These are phyloP conservation scores for Allantophomopsis cytisporea DNA, from an alignment of 2,329 filamentous ascomycete species.

Conservation along the genomic window DNA sequence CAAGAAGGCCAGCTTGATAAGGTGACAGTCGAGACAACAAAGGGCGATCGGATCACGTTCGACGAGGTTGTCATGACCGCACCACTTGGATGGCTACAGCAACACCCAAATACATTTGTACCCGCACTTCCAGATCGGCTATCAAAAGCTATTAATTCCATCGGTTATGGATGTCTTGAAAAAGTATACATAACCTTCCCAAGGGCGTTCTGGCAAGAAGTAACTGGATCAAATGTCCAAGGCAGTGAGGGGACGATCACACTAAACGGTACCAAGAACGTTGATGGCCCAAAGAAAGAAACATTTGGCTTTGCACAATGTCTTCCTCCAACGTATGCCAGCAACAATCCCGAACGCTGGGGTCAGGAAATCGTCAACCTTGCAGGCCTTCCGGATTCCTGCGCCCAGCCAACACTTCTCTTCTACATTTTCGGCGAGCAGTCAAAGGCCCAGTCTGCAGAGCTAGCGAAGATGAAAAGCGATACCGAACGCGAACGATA, in stretches of 20 bases:
- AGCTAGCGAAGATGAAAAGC: slow-evolving; percentile 3
- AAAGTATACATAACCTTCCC: slow-evolving; percentile 44
- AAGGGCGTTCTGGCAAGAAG: slow-evolving; percentile 41
- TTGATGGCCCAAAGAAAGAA: too few relatives aligned
- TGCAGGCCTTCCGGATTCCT: slow-evolving; percentile 32
- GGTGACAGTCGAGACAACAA: slow-evolving; percentile 7
- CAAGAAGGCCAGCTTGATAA: neutral
- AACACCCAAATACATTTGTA: slow-evolving; percentile 24
- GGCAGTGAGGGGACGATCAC: too few relatives aligned
- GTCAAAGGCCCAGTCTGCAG: slow-evolving; percentile 18
- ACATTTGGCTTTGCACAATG: slow-evolving; percentile 41
- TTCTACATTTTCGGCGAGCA: slow-evolving; percentile 44
- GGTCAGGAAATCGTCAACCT: slow-evolving; percentile 49
- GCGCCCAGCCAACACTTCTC: slow-evolving; percentile 49
- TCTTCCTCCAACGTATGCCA: slow-evolving; percentile 41
- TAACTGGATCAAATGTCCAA: too few relatives aligned
- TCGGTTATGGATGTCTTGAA: slow-evolving; percentile 34
- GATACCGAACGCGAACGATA: slow-evolving; percentile 13
- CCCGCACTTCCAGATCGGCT: slow-evolving; percentile 28
- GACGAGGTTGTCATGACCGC: slow-evolving; percentile 34
- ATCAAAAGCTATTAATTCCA: slow-evolving; percentile 27
- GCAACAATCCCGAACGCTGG: slow-evolving; percentile 37
- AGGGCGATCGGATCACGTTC: slow-evolving; percentile 10
- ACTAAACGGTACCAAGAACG: too few relatives aligned
- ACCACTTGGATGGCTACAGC: slow-evolving; percentile 35